A percentile compares a stretch with the other conserved stretches of the same genome.
These are phyloP conservation scores for Penicillium pulvis DNA, from an alignment of 495 filamentous ascomycete species.

Conservation along the genomic window DNA sequence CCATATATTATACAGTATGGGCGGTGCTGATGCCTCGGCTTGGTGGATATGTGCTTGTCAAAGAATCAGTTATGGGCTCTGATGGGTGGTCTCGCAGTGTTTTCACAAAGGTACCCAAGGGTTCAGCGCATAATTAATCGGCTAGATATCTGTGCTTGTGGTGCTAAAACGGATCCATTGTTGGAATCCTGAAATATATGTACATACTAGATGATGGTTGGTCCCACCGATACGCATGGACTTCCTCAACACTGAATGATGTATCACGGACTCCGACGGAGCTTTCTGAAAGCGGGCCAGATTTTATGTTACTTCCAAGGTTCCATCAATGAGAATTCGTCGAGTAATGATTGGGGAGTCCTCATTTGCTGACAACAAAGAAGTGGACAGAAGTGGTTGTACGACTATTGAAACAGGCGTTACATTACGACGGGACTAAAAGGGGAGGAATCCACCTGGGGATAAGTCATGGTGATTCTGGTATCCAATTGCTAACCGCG, in stretches of 20 bases:
- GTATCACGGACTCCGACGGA: constrained; percentile 2
- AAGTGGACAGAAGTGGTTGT: background rate
- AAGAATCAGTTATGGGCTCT: constrained; percentile 57
- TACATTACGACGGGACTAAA: background rate
- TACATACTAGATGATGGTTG: background rate
- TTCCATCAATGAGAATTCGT: background rate
- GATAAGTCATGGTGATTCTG: too few species aligned
- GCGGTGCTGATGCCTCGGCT: constrained; percentile 53
- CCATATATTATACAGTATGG: constrained; percentile 59
- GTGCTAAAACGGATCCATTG: too few species aligned
- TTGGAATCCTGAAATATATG: too few species aligned
- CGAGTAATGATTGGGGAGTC: background rate
- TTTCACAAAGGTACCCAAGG: constrained; percentile 33
- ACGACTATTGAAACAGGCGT: background rate
- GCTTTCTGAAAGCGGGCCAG: background rate
- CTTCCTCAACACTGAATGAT: background rate
- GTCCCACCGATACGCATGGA: too few species aligned
- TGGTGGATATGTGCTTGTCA: constrained; percentile 59
- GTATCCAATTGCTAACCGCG: background rate
- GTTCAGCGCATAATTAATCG: background rate
- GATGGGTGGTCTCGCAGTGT: constrained; percentile 55
- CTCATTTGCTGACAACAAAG: background rate
- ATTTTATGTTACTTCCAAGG: background rate
- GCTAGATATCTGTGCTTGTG: background rate
- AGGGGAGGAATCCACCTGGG: background rate